Evolutionary conservation across 768 basidiomycete genomes (phyloP).

Genomic region (Russula brevipes): DNA sequence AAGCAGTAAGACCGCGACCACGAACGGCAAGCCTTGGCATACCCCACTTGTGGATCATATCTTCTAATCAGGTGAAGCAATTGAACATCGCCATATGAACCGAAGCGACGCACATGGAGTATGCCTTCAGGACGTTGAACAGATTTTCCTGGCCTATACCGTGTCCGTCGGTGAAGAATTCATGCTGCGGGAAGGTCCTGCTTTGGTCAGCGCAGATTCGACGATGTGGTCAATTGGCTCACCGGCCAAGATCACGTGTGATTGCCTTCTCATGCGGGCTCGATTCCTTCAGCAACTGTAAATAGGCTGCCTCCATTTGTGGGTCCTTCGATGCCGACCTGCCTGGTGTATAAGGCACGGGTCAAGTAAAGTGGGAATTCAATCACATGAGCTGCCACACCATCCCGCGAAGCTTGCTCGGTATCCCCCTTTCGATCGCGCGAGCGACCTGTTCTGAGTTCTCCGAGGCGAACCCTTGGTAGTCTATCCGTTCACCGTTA

Average conservation of each 20-base stretch:
- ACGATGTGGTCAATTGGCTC: neutral
- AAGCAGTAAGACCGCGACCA: constrained; percentile 87
- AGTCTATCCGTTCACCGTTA: constrained; percentile 48
- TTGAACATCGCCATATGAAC: neutral
- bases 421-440: constrained; percentile 92
- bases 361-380: neutral
- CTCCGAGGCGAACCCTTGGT: constrained; percentile 79
- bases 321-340: constrained; percentile 94
- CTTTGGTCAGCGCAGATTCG: constrained; percentile 9
- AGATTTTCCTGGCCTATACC: constrained; percentile 96
- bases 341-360: neutral
- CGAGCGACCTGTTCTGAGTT: constrained; percentile 72
- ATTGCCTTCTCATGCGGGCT: constrained; percentile 95
- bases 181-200: constrained; percentile 95
- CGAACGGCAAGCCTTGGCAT: constrained; percentile 97
- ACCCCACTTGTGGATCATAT: constrained; percentile 91
- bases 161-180: constrained; percentile 90
- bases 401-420: constrained; percentile 83
- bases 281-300: constrained; percentile 71
- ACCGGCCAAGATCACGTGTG: constrained; percentile 85
- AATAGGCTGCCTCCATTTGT: constrained; percentile 78
- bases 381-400: constrained; percentile 91
- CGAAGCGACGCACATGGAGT: constrained; percentile 63
- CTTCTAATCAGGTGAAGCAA: constrained; percentile 35
- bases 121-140: constrained; percentile 97